phyloP scores from a whole-genome alignment of 1,284 basidiomycete species.

The Heterobasidion irregulare region DNA sequence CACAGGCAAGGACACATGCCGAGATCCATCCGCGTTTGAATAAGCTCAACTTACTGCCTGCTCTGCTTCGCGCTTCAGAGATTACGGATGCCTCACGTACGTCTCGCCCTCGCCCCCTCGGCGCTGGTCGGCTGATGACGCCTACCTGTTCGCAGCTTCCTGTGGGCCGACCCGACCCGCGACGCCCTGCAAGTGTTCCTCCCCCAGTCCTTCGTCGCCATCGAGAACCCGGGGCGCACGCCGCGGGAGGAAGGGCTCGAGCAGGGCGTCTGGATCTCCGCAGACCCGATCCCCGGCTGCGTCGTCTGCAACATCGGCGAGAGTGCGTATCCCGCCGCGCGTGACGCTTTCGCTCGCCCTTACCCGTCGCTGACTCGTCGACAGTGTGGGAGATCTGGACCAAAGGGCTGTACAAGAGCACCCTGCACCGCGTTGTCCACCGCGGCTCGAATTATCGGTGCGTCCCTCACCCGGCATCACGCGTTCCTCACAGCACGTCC shows the following conservation, averaged over 20 bases:
- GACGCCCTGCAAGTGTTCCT: slow-evolving; percentile 78
- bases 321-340: slow-evolving; percentile 40
- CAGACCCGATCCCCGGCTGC: slow-evolving; percentile 70
- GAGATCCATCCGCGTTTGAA: neutral
- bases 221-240: slow-evolving; percentile 27
- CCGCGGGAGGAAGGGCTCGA: slow-evolving; percentile 43
- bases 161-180: slow-evolving; percentile 72
- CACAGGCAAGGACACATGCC: slow-evolving; percentile 48
- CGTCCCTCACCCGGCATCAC: slow-evolving; percentile 4
- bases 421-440: slow-evolving; percentile 76
- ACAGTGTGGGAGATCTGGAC: slow-evolving; percentile 84
- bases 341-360: neutral
- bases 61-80: slow-evolving; percentile 31
- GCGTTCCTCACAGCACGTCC: neutral
- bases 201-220: slow-evolving; percentile 28
- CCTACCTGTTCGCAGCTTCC: slow-evolving; percentile 40
- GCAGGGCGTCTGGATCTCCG: slow-evolving; percentile 68
- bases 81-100: slow-evolving; percentile 83
- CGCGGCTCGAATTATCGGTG: slow-evolving; percentile 65
- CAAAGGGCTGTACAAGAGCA: slow-evolving; percentile 69
- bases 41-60: neutral
- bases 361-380: neutral
- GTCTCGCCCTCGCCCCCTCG: slow-evolving; percentile 11
- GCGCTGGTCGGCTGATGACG: neutral
- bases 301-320: slow-evolving; percentile 81